Percentiles rank a stretch among this genome's conserved stretches.
phyloP scores from a whole-genome alignment of 2,329 filamentous ascomycete species.

The Colletotrichum euphorbiae region DNA sequence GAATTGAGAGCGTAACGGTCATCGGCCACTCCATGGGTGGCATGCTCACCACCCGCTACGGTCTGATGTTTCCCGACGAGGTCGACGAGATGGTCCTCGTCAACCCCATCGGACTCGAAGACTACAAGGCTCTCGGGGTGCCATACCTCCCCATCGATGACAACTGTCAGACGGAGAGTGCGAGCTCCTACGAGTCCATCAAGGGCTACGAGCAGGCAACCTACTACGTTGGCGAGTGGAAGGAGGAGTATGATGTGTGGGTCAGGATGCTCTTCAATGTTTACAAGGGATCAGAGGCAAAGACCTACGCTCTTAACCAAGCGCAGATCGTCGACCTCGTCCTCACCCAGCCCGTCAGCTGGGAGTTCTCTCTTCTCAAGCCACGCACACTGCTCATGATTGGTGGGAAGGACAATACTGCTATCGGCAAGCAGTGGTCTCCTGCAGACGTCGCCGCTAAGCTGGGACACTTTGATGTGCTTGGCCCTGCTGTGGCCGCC shows the following conservation, averaged over 20 bases:
- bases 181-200: conserved; percentile 58
- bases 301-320: conserved; percentile 59
- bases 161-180: conserved; percentile 51
- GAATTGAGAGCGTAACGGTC: conserved; percentile 57
- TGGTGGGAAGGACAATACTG: conserved; percentile 65
- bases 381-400: conserved; percentile 61
- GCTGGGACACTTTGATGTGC: conserved; percentile 61
- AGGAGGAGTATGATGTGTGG: conserved; percentile 63
- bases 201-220: conserved; percentile 59
- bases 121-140: conserved; percentile 62
- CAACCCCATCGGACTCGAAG: conserved; percentile 65
- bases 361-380: conserved; percentile 60
- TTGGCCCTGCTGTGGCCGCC: conserved; percentile 58
- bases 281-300: conserved; percentile 58
- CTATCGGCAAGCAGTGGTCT: conserved; percentile 65
- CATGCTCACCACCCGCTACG: conserved; percentile 64
- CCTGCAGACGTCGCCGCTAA: conserved; percentile 55
- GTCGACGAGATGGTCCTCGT: conserved; percentile 60
- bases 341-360: conserved; percentile 63
- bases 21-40: conserved; percentile 68
- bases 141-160: conserved; percentile 58
- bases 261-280: conserved; percentile 66
- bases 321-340: conserved; percentile 66
- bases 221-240: conserved; percentile 63
- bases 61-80: conserved; percentile 60